Percentiles rank a stretch among this genome's conserved stretches.
Conservation (phyloP, 2,329 filamentous ascomycete species). For the Trichoderma koningii region DNA sequence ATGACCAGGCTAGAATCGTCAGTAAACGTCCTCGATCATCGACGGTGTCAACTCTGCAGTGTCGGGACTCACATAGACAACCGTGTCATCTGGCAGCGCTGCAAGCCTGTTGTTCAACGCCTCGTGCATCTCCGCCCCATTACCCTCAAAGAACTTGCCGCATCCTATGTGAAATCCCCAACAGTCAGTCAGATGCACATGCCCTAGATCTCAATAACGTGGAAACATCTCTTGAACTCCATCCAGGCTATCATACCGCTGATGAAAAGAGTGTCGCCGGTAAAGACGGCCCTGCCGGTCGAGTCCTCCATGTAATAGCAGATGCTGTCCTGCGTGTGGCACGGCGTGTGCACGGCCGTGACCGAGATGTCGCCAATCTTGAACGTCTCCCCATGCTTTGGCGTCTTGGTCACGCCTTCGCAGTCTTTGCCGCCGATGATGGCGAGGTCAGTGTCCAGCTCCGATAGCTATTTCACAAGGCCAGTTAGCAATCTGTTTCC, state of each 20-base stretch:
- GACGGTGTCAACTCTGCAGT: too few relatives aligned
- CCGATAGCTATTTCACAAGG: slow-evolving; percentile 37
- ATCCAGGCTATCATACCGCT: slow-evolving; percentile 58
- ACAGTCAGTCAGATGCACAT: background rate
- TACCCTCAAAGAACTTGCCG: slow-evolving; percentile 94
- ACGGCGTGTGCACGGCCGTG: slow-evolving; percentile 90
- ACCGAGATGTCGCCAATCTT: slow-evolving; percentile 81
- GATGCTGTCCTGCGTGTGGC: slow-evolving; percentile 97
- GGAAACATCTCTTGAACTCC: too few relatives aligned
- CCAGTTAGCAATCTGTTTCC: background rate
- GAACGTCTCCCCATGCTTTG: slow-evolving; percentile 74
- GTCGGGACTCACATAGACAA: slow-evolving; percentile 73
- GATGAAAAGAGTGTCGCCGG: slow-evolving; percentile 94
- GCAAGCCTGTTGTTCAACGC: slow-evolving; percentile 86
- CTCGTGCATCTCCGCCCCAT: slow-evolving; percentile 84
- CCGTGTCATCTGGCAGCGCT: slow-evolving; percentile 82
- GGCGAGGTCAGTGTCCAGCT: slow-evolving; percentile 62
- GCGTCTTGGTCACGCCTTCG: slow-evolving; percentile 74
- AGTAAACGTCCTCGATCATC: background rate
- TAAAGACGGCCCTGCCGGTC: slow-evolving; percentile 77
- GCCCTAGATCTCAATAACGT: background rate
- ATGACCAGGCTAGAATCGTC: slow-evolving; percentile 74
- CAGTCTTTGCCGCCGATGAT: slow-evolving; percentile 91
- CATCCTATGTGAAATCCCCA: slow-evolving; percentile 61
- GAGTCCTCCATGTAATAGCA: slow-evolving; percentile 91